These are phyloP conservation scores for Syzygium grande DNA, from an alignment of 345 rosid genomes.

Conservation along the genomic window DNA sequence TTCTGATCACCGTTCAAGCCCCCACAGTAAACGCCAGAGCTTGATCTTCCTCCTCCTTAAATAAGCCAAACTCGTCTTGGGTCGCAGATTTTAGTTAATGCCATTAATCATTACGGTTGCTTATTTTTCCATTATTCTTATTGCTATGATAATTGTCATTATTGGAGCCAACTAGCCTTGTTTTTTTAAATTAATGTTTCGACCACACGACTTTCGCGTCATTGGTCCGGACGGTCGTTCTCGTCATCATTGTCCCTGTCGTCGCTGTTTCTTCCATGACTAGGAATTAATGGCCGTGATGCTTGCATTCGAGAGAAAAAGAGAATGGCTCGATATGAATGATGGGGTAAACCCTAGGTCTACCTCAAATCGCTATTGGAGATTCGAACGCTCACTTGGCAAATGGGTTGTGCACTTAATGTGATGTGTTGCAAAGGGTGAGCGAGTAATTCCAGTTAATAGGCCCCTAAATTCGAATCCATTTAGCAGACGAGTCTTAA, in stretches of 20 bases:
- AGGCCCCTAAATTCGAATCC: background rate
- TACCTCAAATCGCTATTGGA: background rate
- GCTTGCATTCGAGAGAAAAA: background rate
- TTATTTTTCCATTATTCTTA: background rate
- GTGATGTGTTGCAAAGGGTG: background rate
- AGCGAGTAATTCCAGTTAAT: background rate
- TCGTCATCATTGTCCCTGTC: background rate
- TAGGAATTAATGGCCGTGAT: background rate
- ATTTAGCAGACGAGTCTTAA: background rate
- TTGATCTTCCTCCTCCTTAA: background rate
- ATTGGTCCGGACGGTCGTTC: background rate
- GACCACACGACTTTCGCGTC: background rate
- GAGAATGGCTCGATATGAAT: background rate
- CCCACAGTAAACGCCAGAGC: background rate
- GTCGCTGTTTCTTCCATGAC: background rate
- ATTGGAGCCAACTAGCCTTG: background rate
- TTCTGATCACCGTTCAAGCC: background rate
- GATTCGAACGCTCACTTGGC: background rate
- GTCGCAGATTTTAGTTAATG: background rate
- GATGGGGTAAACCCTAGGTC: background rate
- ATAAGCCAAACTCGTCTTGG: background rate
- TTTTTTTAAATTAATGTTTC: background rate
- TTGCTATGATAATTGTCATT: background rate
- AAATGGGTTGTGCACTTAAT: background rate
- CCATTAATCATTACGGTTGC: background rate